Percentiles rank a stretch among this genome's conserved stretches.
Conservation (phyloP, 1,284 basidiomycete species). For the Boletus semigastroideus region DNA sequence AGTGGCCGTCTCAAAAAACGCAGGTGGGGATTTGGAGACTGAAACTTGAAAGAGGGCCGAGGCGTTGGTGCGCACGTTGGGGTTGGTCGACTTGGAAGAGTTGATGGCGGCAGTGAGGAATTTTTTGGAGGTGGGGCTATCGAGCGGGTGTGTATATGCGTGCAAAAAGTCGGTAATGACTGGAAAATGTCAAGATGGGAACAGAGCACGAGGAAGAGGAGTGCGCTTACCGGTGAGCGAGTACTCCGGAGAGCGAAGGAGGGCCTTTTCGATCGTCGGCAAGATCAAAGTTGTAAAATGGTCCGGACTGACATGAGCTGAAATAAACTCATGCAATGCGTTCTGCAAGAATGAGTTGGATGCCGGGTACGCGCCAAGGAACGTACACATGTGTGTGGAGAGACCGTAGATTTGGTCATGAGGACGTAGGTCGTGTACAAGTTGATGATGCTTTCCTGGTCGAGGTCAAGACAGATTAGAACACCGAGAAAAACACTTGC, state of each 20-base stretch:
- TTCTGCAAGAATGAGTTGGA: slow-evolving; percentile 33
- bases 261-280: slow-evolving; percentile 70
- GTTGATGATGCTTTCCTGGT: slow-evolving; percentile 51
- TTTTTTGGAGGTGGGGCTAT: slow-evolving; percentile 55
- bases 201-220: background rate
- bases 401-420: slow-evolving; percentile 55
- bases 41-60: slow-evolving; percentile 63
- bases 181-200: slow-evolving; percentile 25
- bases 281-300: slow-evolving; percentile 55
- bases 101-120: slow-evolving; percentile 67
- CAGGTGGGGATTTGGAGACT: slow-evolving; percentile 34
- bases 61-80: slow-evolving; percentile 58
- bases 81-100: slow-evolving; percentile 77
- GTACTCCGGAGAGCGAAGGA: slow-evolving; percentile 73
- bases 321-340: slow-evolving; percentile 63
- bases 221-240: slow-evolving; percentile 56
- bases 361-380: background rate
- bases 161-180: slow-evolving; percentile 57
- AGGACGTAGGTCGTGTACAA: slow-evolving; percentile 54
- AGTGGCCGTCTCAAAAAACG: slow-evolving; percentile 45
- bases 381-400: slow-evolving; percentile 50
- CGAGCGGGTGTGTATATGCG: slow-evolving; percentile 56
- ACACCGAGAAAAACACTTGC: background rate
- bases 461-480: background rate
- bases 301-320: slow-evolving; percentile 45